Evolutionary conservation across 1,284 basidiomycete species (phyloP).

Genomic region (Ganoderma multipileum): DNA sequence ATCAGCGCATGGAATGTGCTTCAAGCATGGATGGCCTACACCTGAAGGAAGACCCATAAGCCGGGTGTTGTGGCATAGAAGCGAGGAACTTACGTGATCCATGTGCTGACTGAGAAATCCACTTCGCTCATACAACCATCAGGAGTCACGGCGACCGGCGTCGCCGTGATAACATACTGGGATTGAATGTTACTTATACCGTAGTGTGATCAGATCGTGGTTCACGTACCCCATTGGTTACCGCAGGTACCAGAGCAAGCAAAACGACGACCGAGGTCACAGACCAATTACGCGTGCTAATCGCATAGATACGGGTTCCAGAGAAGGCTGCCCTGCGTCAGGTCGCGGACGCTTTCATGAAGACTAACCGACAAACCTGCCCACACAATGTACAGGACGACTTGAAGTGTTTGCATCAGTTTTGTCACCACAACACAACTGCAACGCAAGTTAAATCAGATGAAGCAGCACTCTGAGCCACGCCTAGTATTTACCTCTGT

Average conservation of each 20-base stretch:
- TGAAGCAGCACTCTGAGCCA: background rate
- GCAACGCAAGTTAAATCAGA: background rate
- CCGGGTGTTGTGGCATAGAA: background rate
- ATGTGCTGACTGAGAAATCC: background rate
- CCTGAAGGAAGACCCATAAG: background rate
- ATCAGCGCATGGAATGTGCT: background rate
- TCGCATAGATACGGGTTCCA: constrained; percentile 25
- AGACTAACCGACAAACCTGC: constrained; percentile 17
- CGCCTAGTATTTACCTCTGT: constrained; percentile 17
- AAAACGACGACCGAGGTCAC: constrained; percentile 18
- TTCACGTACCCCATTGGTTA: constrained; percentile 19
- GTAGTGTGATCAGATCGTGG: background rate
- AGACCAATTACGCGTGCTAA: constrained; percentile 15
- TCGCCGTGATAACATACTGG: background rate
- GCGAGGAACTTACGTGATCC: constrained; percentile 8
- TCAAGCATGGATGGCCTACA: background rate
- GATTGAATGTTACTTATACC: background rate
- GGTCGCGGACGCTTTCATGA: too few species aligned
- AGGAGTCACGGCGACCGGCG: background rate
- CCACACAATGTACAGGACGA: constrained; percentile 23
- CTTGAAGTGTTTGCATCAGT: constrained; percentile 9
- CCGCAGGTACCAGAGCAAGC: constrained; percentile 25
- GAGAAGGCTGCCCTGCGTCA: constrained; percentile 16
- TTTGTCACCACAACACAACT: constrained; percentile 15
- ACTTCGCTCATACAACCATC: constrained; percentile 10